Conservation (phyloP, 768 basidiomycete genomes). For the Mycena haematopus region DNA sequence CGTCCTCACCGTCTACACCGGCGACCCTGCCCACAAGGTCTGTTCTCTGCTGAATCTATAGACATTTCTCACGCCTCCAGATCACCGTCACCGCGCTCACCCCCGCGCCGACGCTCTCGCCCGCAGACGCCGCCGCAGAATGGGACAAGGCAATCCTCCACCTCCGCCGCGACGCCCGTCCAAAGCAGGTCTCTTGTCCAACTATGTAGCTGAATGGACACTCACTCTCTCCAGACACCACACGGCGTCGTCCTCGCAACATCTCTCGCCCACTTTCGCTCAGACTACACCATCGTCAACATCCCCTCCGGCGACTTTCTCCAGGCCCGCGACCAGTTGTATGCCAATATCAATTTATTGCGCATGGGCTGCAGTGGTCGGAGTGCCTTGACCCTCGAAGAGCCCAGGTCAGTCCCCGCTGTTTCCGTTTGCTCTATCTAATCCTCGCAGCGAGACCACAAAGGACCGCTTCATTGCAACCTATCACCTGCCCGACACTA, state of each 20-base stretch:
- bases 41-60: constrained; percentile 13
- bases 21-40: constrained; percentile 71
- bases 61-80: constrained; percentile 39
- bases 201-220: no score
- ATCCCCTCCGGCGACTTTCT: constrained; percentile 76
- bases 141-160: constrained; percentile 67
- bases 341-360: constrained; percentile 81
- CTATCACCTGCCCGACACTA: constrained; percentile 62
- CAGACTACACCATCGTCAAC: constrained; percentile 84
- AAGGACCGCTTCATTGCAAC: constrained; percentile 80
- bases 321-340: constrained; percentile 68
- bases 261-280: constrained; percentile 86
- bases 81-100: constrained; percentile 65
- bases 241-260: constrained; percentile 80
- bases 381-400: constrained; percentile 75
- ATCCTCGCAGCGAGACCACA: constrained; percentile 65
- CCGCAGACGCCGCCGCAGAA: constrained; percentile 54
- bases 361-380: constrained; percentile 88
- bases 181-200: constrained; percentile 55
- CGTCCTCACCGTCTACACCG: constrained; percentile 78
- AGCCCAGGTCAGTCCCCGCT: constrained; percentile 58
- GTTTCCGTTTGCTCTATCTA: constrained; percentile 8
- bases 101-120: constrained; percentile 48
- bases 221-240: constrained; percentile 50
- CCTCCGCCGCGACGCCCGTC: constrained; percentile 75